phyloP scores from a whole-genome alignment of 768 basidiomycete genomes.

The Russula sp. region DNA sequence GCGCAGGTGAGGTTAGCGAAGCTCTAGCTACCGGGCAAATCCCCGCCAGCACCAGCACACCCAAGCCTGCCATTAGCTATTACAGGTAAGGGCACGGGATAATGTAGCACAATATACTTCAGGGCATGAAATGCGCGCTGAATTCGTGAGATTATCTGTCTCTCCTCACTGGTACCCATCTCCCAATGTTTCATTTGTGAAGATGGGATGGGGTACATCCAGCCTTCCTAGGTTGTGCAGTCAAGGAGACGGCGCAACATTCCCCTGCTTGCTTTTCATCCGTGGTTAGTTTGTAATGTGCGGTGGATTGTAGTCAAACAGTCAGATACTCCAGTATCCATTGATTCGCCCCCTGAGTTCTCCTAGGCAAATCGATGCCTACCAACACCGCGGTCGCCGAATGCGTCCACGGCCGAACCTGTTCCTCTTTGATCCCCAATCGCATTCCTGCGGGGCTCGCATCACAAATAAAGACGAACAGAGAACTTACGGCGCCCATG shows the following conservation, averaged over 20 bases:
- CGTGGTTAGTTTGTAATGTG: neutral
- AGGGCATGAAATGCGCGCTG: neutral
- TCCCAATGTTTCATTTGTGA: neutral
- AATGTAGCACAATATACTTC: neutral
- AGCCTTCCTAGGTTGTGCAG: neutral
- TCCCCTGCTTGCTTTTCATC: neutral
- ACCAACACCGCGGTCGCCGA: neutral
- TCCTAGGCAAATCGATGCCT: too few species aligned
- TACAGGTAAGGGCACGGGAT: too few species aligned
- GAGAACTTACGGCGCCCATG: too few species aligned
- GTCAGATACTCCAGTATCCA: too few species aligned
- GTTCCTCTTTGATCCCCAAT: neutral
- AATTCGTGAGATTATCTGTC: too few species aligned
- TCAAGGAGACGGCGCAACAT: neutral
- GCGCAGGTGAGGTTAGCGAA: slow-evolving; percentile 38
- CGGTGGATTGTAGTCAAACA: too few species aligned
- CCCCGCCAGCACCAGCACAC: too few species aligned
- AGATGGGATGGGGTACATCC: neutral
- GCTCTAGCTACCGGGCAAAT: slow-evolving; percentile 2
- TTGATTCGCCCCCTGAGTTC: neutral
- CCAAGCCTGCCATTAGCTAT: too few species aligned
- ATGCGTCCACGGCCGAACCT: neutral
- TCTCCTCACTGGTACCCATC: too few species aligned
- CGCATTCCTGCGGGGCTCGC: neutral
- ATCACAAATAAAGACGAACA: neutral